A percentile compares a stretch with the other conserved stretches of the same genome.
These are phyloP conservation scores for Dendrobium nobile DNA, from an alignment of 106 monocot species.

Conservation along the genomic window DNA sequence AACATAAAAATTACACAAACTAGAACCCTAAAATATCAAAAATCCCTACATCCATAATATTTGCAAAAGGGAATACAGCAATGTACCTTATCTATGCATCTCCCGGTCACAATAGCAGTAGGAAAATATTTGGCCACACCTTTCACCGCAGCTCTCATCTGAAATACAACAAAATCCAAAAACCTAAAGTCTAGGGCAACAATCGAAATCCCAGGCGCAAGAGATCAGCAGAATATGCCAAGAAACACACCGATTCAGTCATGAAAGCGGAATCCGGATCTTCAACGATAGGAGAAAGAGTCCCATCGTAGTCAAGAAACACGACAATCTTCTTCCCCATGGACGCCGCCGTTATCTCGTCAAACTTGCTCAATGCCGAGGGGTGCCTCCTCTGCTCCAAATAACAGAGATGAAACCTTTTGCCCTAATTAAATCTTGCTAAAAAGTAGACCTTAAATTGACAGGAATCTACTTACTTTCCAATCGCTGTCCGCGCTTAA, in stretches of 20 bases:
- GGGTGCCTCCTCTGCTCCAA: conserved; percentile 33
- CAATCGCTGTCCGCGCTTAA: conserved; percentile 12
- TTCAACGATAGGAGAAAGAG: conserved; percentile 85
- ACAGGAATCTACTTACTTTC: conserved; percentile 17
- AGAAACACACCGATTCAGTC: conserved; percentile 44
- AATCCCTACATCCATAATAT: neutral
- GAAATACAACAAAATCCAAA: neutral
- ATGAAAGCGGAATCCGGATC: conserved; percentile 78
- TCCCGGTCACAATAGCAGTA: conserved; percentile 66
- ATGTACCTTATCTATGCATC: conserved; percentile 64
- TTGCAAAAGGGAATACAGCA: neutral
- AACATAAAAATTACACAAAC: neutral
- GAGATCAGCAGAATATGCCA: neutral
- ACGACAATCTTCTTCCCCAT: conserved; percentile 62
- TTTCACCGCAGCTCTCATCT: conserved; percentile 63
- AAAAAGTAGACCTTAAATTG: neutral
- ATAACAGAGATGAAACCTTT: neutral
- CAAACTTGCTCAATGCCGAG: conserved; percentile 50
- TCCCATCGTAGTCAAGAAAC: conserved; percentile 85
- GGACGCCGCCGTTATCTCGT: conserved; percentile 42
- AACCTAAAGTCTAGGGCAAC: neutral
- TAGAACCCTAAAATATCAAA: no score
- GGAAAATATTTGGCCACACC: conserved; percentile 51
- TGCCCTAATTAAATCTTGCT: neutral
- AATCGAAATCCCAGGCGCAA: neutral